Evolutionary conservation across 805 yeast genomes (phyloP).

Genomic region (Candida nonsorbophila): DNA sequence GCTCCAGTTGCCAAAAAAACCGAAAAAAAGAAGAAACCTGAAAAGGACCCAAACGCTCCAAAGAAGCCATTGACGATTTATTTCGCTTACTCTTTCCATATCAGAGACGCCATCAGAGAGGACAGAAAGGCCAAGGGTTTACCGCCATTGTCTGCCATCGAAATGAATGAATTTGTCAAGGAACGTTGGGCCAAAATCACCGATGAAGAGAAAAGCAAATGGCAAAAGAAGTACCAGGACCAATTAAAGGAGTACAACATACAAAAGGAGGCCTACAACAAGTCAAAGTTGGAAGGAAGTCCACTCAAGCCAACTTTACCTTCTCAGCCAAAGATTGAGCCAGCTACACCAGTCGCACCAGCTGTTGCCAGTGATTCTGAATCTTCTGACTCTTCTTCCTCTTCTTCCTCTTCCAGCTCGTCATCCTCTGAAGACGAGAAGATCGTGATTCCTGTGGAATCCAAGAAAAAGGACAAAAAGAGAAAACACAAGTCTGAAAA

Average conservation of each 20-base stretch:
- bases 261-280: constrained; percentile 31
- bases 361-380: too few relatives aligned
- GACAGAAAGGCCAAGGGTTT: constrained; percentile 56
- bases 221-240: constrained; percentile 55
- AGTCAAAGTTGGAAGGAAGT: constrained; percentile 18
- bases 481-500: constrained; percentile 6
- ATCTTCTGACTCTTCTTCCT: too few relatives aligned
- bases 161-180: constrained; percentile 74
- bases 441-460: too few relatives aligned
- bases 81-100: constrained; percentile 68
- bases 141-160: constrained; percentile 66
- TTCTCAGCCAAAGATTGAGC: too few relatives aligned
- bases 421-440: too few relatives aligned
- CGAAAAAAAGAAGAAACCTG: constrained; percentile 44
- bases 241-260: constrained; percentile 34
- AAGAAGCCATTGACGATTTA: constrained; percentile 89
- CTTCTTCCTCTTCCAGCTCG: too few relatives aligned
- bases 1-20: constrained; percentile 21
- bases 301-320: constrained; percentile 2
- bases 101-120: constrained; percentile 64
- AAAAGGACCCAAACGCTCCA: constrained; percentile 88
- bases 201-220: constrained; percentile 63
- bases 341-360: too few relatives aligned
- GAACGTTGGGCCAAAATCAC: constrained; percentile 72
- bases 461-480: constrained; percentile 2